Conservation (phyloP, 169 alveolate species). For the Cyclospora cayetanensis region DNA sequence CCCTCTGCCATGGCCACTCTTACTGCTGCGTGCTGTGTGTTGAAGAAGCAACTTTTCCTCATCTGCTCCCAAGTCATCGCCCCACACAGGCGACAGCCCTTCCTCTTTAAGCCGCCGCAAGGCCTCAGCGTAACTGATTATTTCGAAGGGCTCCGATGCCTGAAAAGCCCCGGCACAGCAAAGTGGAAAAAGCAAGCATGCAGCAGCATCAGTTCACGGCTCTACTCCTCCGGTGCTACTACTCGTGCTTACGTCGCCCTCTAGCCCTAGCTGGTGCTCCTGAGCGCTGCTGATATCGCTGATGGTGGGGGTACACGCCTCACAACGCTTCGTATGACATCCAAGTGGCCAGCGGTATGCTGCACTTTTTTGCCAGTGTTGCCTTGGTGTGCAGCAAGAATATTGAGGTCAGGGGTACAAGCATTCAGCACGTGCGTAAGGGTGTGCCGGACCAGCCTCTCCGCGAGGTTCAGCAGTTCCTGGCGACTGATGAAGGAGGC, state of each 20-base stretch:
- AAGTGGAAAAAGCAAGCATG: too few relatives aligned
- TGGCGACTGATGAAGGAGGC: conserved; percentile 80
- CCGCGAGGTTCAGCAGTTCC: conserved; percentile 96
- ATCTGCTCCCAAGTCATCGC: background rate
- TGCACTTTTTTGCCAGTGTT: background rate
- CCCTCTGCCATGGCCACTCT: background rate
- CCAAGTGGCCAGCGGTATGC: background rate
- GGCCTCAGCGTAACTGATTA: background rate
- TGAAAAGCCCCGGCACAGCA: background rate
- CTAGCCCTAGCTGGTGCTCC: conserved; percentile 15
- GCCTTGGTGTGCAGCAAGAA: background rate
- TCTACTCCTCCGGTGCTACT: background rate
- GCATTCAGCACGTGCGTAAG: conserved; percentile 74
- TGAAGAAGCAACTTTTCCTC: conserved; percentile 4
- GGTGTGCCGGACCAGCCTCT: conserved; percentile 93
- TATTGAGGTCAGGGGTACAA: background rate
- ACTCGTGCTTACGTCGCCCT: too few relatives aligned
- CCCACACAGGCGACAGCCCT: background rate
- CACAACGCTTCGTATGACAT: background rate
- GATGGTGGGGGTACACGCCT: background rate
- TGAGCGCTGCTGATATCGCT: background rate
- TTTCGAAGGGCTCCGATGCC: background rate
- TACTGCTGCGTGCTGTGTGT: background rate
- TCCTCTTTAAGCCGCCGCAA: background rate
- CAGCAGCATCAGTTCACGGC: background rate